phyloP scores from a whole-genome alignment of 768 basidiomycete genomes.

The Kwoniella europaea region DNA sequence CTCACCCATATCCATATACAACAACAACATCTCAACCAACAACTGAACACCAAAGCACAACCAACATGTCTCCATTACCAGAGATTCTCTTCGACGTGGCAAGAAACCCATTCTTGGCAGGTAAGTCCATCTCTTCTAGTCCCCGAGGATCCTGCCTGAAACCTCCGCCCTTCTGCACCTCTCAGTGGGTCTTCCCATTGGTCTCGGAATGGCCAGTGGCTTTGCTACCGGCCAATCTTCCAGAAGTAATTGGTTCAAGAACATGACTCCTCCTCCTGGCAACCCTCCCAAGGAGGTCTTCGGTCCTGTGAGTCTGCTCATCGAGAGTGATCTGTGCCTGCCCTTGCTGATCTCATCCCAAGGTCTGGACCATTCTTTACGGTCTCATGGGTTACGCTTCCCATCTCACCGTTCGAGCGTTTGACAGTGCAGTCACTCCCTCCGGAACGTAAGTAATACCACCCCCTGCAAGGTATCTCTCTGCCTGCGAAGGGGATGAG shows the following conservation, averaged over 20 bases:
- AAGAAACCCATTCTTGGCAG: constrained; percentile 65
- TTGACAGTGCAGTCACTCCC: constrained; percentile 62
- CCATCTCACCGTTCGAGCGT: constrained; percentile 66
- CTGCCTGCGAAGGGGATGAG: too few relatives aligned
- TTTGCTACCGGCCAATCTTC: constrained; percentile 62
- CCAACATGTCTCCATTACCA: constrained; percentile 61
- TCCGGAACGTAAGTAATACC: constrained; percentile 59
- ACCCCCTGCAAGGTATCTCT: too few relatives aligned
- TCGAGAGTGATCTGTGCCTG: constrained; percentile 58
- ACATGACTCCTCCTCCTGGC: constrained; percentile 64
- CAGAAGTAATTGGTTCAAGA: constrained; percentile 68
- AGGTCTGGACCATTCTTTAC: constrained; percentile 43
- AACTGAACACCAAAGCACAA: constrained; percentile 7
- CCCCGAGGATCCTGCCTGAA: neutral
- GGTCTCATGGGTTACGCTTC: constrained; percentile 70
- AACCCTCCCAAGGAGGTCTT: constrained; percentile 65
- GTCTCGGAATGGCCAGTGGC: constrained; percentile 65
- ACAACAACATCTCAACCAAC: neutral
- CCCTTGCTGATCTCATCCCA: constrained; percentile 13
- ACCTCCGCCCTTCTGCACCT: neutral
- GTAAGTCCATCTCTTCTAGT: constrained; percentile 19
- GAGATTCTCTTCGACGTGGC: constrained; percentile 65
- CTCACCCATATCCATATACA: neutral
- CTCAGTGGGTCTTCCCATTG: constrained; percentile 66
- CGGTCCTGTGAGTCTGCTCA: constrained; percentile 66